Conservation (phyloP, 2,329 filamentous ascomycete genomes). For the Penicillium glabrum region DNA sequence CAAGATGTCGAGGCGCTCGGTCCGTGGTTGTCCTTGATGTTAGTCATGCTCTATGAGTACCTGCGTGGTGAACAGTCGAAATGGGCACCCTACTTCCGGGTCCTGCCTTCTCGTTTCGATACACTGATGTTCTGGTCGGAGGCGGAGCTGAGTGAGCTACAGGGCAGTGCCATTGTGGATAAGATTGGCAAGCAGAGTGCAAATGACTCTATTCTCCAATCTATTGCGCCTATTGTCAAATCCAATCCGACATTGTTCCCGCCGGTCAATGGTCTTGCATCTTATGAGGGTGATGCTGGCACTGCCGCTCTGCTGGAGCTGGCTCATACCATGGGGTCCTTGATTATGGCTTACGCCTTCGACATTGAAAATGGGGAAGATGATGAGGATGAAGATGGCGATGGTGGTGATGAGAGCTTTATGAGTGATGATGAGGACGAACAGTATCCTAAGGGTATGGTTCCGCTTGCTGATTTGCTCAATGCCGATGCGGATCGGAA, state of each 20-base stretch:
- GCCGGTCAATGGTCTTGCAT: slow-evolving; percentile 38
- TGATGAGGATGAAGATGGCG: slow-evolving; percentile 57
- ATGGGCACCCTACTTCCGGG: slow-evolving; percentile 76
- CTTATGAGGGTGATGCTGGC: slow-evolving; percentile 39
- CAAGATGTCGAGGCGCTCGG: slow-evolving; percentile 53
- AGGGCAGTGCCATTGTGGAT: slow-evolving; percentile 71
- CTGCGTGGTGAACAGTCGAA: slow-evolving; percentile 59
- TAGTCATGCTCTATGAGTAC: slow-evolving; percentile 78
- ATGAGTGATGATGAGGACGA: slow-evolving; percentile 66
- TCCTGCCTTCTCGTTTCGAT: slow-evolving; percentile 72
- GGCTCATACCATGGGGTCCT: slow-evolving; percentile 79
- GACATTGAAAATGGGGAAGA: slow-evolving; percentile 66
- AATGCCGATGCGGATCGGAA: slow-evolving; percentile 83
- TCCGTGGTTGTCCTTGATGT: slow-evolving; percentile 63
- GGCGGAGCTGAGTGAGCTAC: slow-evolving; percentile 68
- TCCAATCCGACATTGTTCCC: slow-evolving; percentile 45
- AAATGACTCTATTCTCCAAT: slow-evolving; percentile 65
- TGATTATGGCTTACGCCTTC: slow-evolving; percentile 92
- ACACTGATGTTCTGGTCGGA: slow-evolving; percentile 88
- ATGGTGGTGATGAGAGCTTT: slow-evolving; percentile 49
- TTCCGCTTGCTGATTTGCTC: slow-evolving; percentile 84
- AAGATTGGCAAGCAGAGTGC: slow-evolving; percentile 76
- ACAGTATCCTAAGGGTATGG: slow-evolving; percentile 74
- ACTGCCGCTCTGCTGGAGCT: slow-evolving; percentile 52
- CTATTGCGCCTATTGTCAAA: slow-evolving; percentile 54